Percentiles rank a stretch among this genome's conserved stretches.
Conservation (phyloP, 192 early-diverging fungal genomes). For the Podila epicladia region DNA sequence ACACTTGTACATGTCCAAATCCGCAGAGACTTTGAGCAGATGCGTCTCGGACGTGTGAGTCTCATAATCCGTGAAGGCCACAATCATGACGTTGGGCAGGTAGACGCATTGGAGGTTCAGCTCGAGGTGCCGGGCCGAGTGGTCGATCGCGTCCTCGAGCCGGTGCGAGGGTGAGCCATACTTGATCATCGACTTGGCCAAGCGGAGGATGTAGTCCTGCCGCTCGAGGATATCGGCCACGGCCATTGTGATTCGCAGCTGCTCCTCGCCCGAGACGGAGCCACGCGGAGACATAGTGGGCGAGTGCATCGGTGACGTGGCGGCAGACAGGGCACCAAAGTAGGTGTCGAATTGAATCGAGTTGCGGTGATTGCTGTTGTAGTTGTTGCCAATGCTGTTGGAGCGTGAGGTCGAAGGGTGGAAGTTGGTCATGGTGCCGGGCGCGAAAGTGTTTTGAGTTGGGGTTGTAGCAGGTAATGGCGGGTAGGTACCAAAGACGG, state of each 20-base stretch:
- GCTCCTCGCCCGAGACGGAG: conserved; percentile 55
- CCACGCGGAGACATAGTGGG: conserved; percentile 26
- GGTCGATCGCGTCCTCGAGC: conserved; percentile 70
- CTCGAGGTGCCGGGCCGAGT: conserved; percentile 68
- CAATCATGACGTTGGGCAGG: conserved; percentile 77
- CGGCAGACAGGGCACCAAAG: conserved; percentile 17
- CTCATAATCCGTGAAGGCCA: conserved; percentile 75
- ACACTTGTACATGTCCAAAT: conserved; percentile 76
- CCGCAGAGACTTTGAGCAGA: conserved; percentile 65
- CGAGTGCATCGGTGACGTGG: conserved; percentile 19
- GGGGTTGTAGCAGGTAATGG: conserved; percentile 8
- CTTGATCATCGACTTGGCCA: conserved; percentile 72
- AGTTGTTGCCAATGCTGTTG: background rate
- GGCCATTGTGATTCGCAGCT: conserved; percentile 62
- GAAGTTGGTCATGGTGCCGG: conserved; percentile 20
- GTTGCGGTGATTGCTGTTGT: conserved; percentile 4
- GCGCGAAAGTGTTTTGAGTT: background rate
- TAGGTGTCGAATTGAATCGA: conserved; percentile 24
- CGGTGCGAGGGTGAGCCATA: conserved; percentile 77
- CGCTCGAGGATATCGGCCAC: conserved; percentile 75
- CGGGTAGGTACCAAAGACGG: conserved; percentile 36
- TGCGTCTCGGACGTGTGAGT: conserved; percentile 82
- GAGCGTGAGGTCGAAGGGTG: conserved; percentile 5
- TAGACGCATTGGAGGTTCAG: conserved; percentile 73
- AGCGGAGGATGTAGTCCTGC: conserved; percentile 70